A percentile compares a stretch with the other conserved stretches of the same genome.
Evolutionary conservation across 2,329 filamentous ascomycete genomes (phyloP).

Genomic region (Dactylellina sp.): DNA sequence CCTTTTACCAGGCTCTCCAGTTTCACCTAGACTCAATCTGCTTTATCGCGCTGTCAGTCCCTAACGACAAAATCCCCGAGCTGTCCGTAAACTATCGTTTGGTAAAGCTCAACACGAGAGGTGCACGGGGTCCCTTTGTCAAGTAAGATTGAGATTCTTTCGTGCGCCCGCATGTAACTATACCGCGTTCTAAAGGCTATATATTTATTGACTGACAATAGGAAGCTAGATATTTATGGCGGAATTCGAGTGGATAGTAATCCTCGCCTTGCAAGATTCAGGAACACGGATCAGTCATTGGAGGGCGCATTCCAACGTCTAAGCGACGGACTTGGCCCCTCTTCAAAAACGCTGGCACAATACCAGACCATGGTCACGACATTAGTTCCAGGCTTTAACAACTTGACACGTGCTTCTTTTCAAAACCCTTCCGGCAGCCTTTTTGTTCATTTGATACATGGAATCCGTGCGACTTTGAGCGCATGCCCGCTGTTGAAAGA

Average conservation of each 20-base stretch:
- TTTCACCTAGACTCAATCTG: constrained; percentile 27
- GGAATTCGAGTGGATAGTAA: constrained; percentile 1
- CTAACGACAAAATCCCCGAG: constrained; percentile 1
- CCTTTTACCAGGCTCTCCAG: constrained; percentile 28
- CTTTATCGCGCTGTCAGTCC: constrained; percentile 14
- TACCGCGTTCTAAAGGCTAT: no score
- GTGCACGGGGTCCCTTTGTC: constrained; percentile 20
- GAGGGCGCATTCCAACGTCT: background rate
- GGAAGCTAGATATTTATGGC: constrained; percentile 24
- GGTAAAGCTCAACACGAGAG: constrained; percentile 24
- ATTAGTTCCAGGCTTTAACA: background rate
- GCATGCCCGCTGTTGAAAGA: constrained; percentile 7
- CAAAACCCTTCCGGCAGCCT: constrained; percentile 24
- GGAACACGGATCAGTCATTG: background rate
- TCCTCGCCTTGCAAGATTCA: background rate
- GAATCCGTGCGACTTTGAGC: constrained; percentile 2
- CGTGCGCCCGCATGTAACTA: no score
- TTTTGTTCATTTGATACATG: constrained; percentile 25
- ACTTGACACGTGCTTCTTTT: constrained; percentile 8
- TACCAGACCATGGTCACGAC: background rate
- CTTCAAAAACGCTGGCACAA: background rate
- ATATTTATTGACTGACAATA: background rate
- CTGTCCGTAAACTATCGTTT: constrained; percentile 21
- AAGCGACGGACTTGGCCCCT: background rate
- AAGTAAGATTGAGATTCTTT: constrained; percentile 9